phyloP scores from a whole-genome alignment of 768 basidiomycete species.

The Rickenella mellea region DNA sequence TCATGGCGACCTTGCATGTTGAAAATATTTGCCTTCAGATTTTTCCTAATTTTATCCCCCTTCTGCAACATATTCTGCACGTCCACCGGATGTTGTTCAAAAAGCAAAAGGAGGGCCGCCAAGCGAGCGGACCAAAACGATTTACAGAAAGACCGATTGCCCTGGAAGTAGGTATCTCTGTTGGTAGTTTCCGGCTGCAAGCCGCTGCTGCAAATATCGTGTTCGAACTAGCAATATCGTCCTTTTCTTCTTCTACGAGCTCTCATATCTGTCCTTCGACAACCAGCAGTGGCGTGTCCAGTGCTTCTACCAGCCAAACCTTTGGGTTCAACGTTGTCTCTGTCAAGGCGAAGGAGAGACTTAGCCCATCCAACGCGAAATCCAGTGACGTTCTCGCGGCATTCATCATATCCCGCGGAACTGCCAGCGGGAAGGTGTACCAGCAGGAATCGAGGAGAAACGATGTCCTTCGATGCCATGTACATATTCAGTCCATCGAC shows the following conservation, averaged over 20 bases:
- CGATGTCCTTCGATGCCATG: neutral
- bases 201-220: conserved; percentile 65
- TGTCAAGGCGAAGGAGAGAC: neutral
- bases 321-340: conserved; percentile 39
- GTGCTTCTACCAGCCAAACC: conserved; percentile 35
- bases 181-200: conserved; percentile 40
- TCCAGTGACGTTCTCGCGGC: neutral
- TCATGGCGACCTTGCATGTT: too few species aligned
- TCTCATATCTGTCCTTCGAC: conserved; percentile 17
- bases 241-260: conserved; percentile 25
- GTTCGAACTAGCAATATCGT: conserved; percentile 42
- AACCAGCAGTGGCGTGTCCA: conserved; percentile 13
- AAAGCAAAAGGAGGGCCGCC: too few species aligned
- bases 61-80: too few species aligned
- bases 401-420: neutral
- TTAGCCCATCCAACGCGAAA: neutral
- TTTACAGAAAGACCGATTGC: conserved; percentile 8
- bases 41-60: too few species aligned
- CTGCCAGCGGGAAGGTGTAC: neutral
- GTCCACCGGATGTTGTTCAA: too few species aligned
- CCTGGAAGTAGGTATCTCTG: conserved; percentile 28
- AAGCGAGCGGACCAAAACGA: too few species aligned
- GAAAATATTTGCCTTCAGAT: too few species aligned
- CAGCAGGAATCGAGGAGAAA: neutral
- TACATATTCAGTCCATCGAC: conserved; percentile 25